Evolutionary conservation across 768 basidiomycete species (phyloP).

Genomic region (Megacollybia marginata): DNA sequence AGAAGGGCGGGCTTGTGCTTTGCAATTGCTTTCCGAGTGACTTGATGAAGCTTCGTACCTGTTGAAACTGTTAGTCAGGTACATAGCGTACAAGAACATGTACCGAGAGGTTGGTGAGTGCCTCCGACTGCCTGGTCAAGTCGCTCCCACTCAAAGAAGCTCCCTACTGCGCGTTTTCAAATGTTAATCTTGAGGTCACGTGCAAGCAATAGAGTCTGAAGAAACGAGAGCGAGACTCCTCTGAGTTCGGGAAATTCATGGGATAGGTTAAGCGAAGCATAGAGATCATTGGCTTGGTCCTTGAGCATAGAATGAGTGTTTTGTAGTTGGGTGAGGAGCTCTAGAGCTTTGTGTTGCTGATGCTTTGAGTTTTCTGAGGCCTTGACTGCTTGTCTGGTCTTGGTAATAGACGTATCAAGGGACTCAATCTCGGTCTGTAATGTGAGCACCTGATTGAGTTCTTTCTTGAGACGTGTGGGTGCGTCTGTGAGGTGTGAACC

Average conservation of each 20-base stretch:
- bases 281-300: constrained; percentile 21
- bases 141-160: no score
- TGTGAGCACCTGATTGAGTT: constrained; percentile 21
- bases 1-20: constrained; percentile 22
- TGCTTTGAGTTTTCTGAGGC: no score
- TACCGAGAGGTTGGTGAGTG: no score
- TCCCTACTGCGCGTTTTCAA: constrained; percentile 21
- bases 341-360: constrained; percentile 2
- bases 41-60: constrained; percentile 28
- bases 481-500: constrained; percentile 17
- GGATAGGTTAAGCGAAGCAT: constrained; percentile 25
- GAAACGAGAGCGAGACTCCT: constrained; percentile 20
- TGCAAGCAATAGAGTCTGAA: constrained; percentile 23
- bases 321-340: constrained; percentile 13
- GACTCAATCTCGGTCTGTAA: constrained; percentile 21
- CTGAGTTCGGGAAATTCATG: constrained; percentile 24
- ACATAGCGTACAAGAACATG: not conserved
- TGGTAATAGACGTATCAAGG: constrained; percentile 14
- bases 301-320: constrained; percentile 12
- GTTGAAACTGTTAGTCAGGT: not conserved
- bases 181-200: constrained; percentile 33
- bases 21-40: constrained; percentile 21
- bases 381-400: constrained; percentile 4
- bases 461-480: constrained; percentile 21
- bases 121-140: constrained; percentile 25